phyloP scores from a whole-genome alignment of 768 basidiomycete genomes.

The Mycena sanguinolenta region DNA sequence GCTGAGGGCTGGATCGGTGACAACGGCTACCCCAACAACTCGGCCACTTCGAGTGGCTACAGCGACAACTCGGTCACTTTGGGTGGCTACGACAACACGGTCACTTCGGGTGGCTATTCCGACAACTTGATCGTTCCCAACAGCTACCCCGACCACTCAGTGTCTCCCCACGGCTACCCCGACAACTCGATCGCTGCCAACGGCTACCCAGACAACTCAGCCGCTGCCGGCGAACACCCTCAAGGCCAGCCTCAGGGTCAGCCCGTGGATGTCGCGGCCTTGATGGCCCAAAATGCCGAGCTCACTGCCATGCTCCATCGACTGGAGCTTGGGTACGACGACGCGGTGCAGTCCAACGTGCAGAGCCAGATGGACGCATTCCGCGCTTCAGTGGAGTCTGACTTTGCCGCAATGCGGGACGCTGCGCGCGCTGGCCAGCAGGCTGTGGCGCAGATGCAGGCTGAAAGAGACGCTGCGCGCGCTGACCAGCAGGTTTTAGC shows the following conservation, averaged over 20 bases:
- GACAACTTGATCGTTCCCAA: neutral
- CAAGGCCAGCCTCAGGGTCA: no score
- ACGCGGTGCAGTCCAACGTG: neutral
- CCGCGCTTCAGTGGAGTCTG: neutral
- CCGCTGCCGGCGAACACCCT: no score
- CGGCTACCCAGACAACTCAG: no score
- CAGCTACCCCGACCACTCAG: neutral
- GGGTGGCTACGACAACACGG: conserved; percentile 4
- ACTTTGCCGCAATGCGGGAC: conserved; percentile 4
- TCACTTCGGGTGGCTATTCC: conserved; percentile 3
- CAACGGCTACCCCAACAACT: no score
- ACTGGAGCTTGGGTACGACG: neutral
- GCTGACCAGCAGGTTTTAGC: neutral
- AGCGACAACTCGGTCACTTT: conserved; percentile 4
- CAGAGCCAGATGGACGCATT: conserved; percentile 9
- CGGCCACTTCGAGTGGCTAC: no score
- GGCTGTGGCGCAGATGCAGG: no score
- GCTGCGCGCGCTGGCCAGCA: no score
- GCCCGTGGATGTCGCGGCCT: neutral
- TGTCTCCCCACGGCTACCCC: no score
- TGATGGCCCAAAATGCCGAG: neutral
- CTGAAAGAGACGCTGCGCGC: neutral
- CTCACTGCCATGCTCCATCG: neutral
- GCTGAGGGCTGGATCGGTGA: no score
- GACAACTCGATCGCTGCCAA: no score